Conservation (phyloP, 495 filamentous ascomycete species). For the Hapsidospora chrysogenum region DNA sequence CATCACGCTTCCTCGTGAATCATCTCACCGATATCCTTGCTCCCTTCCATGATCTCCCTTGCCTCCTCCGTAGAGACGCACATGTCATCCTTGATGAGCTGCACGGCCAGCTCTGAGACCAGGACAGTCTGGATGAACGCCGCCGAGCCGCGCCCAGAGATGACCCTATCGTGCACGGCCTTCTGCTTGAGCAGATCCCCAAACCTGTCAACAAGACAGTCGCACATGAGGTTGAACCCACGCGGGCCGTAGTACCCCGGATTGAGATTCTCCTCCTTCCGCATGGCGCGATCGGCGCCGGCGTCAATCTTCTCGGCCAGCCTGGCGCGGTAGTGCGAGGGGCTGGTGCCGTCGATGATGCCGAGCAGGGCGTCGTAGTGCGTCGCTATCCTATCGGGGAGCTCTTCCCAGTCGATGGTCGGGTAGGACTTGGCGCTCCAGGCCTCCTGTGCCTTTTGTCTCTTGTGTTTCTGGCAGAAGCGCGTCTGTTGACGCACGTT, state of each 20-base stretch:
- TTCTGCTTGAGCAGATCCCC: slow-evolving; percentile 43
- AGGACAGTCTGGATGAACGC: slow-evolving; percentile 72
- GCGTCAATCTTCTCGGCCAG: slow-evolving; percentile 40
- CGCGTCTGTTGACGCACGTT: slow-evolving; percentile 41
- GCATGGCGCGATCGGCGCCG: slow-evolving; percentile 43
- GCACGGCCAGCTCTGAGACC: slow-evolving; percentile 66
- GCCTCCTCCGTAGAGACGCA: slow-evolving; percentile 44
- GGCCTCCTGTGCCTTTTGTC: slow-evolving; percentile 33
- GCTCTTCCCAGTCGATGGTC: slow-evolving; percentile 52
- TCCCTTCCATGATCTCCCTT: slow-evolving; percentile 52
- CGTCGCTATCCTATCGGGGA: slow-evolving; percentile 45
- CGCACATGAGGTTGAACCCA: slow-evolving; percentile 46
- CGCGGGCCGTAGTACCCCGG: slow-evolving; percentile 78
- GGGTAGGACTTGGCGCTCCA: slow-evolving; percentile 60
- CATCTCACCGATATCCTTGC: slow-evolving; percentile 58
- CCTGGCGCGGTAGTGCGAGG: slow-evolving; percentile 44
- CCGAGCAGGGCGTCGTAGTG: slow-evolving; percentile 36
- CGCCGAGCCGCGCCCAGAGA: slow-evolving; percentile 51
- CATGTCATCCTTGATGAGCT: slow-evolving; percentile 80
- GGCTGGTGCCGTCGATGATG: slow-evolving; percentile 37
- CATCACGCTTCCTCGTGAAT: slow-evolving; percentile 62
- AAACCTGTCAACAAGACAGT: slow-evolving; percentile 47
- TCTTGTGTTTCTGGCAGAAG: slow-evolving; percentile 63
- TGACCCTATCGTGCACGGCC: slow-evolving; percentile 46
- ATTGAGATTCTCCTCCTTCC: slow-evolving; percentile 34